These are phyloP conservation scores for Calonectria multiphialidica DNA, from an alignment of 2,329 filamentous ascomycete species.

Conservation along the genomic window DNA sequence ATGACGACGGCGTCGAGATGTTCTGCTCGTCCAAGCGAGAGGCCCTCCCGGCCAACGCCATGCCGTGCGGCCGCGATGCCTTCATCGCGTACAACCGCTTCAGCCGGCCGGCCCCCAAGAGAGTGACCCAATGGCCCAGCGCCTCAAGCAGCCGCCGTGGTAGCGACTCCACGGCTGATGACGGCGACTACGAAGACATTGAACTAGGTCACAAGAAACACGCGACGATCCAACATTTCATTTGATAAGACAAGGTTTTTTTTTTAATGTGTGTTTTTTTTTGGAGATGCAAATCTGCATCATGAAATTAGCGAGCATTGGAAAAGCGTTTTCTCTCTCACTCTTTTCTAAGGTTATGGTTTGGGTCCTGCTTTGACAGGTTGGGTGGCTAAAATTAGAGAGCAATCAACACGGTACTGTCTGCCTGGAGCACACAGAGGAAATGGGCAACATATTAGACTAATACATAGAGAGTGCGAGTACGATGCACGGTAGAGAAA, in stretches of 20 bases:
- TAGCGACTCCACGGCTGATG: background rate
- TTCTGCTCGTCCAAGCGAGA: background rate
- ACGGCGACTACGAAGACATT: background rate
- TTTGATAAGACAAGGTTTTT: background rate
- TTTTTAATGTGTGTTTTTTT: too few species aligned
- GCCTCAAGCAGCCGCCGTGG: background rate
- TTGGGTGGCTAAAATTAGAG: background rate
- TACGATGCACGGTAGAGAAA: background rate
- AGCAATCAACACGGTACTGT: background rate
- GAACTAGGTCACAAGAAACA: background rate
- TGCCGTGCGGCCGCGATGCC: background rate
- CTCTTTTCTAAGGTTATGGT: background rate
- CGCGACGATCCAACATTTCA: background rate
- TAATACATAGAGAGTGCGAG: background rate
- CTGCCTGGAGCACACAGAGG: background rate
- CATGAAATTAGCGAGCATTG: background rate
- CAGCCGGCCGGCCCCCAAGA: conserved; percentile 40
- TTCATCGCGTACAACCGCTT: conserved; percentile 29
- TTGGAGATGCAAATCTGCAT: background rate
- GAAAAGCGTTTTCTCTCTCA: background rate
- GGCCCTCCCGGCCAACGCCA: conserved; percentile 12
- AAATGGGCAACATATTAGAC: background rate
- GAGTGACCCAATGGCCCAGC: background rate
- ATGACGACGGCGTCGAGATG: conserved; percentile 30
- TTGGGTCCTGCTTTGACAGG: background rate